Percentiles rank a stretch among this genome's conserved stretches.
Conservation (phyloP, 768 basidiomycete genomes). For the Galerina marginata region DNA sequence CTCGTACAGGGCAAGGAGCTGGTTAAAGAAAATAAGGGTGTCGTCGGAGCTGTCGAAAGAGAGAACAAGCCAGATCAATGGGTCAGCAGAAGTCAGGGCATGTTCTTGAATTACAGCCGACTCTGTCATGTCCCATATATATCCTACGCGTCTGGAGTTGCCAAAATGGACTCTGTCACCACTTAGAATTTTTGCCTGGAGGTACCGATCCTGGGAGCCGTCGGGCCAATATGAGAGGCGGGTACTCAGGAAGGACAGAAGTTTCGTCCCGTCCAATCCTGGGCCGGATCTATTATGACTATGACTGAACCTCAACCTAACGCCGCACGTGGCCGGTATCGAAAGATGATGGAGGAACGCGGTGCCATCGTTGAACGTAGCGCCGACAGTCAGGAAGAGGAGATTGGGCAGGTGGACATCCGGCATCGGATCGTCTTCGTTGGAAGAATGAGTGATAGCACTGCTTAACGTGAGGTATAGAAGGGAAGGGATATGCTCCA, state of each 20-base stretch:
- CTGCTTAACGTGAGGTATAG: slow-evolving; percentile 27
- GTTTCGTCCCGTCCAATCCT: slow-evolving; percentile 5
- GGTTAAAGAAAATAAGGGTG: slow-evolving; percentile 21
- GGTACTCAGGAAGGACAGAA: slow-evolving; percentile 21
- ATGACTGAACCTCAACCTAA: slow-evolving; percentile 22
- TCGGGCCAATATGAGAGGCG: slow-evolving; percentile 25
- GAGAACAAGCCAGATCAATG: slow-evolving; percentile 27
- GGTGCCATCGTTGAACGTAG: slow-evolving; percentile 22
- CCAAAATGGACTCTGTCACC: slow-evolving; percentile 30
- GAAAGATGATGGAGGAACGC: slow-evolving; percentile 22
- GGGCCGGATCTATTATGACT: slow-evolving; percentile 7
- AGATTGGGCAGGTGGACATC: slow-evolving; percentile 23
- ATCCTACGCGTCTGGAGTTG: slow-evolving; percentile 27
- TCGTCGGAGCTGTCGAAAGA: slow-evolving; percentile 17
- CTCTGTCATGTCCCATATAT: slow-evolving; percentile 30
- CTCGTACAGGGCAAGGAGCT: slow-evolving; percentile 23
- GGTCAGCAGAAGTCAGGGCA: slow-evolving; percentile 17
- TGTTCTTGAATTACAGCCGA: slow-evolving; percentile 23
- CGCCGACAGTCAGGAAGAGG: slow-evolving; percentile 23
- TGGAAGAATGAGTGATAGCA: slow-evolving; percentile 20
- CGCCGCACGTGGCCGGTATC: slow-evolving; percentile 24
- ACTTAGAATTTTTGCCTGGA: slow-evolving; percentile 30
- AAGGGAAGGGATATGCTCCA: slow-evolving; percentile 26
- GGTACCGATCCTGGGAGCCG: slow-evolving; percentile 18
- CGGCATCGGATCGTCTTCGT: slow-evolving; percentile 3